A percentile compares a stretch with the other conserved stretches of the same genome.
phyloP scores from a whole-genome alignment of 2,329 filamentous ascomycete species.

The Endoconidiophora laricicola region DNA sequence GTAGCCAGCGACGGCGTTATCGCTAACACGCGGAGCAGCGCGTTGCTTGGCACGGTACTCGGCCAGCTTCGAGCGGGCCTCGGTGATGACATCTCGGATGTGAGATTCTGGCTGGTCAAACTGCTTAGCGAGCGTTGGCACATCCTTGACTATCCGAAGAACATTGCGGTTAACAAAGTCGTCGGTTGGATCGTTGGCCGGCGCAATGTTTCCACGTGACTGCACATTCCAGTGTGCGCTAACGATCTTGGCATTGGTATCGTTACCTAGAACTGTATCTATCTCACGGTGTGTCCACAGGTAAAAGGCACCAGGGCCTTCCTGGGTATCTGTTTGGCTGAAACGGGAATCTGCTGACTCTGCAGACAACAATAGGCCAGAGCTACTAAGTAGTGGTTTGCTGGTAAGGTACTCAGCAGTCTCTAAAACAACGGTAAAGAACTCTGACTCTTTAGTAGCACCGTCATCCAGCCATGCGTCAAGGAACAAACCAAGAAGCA shows the following conservation, averaged over 20 bases:
- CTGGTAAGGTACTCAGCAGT: constrained; percentile 74
- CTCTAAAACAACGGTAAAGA: constrained; percentile 64
- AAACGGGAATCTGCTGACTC: constrained; percentile 81
- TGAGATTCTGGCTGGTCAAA: constrained; percentile 57
- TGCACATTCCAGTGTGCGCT: constrained; percentile 71
- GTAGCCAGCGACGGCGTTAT: constrained; percentile 75
- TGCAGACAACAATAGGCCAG: constrained; percentile 69
- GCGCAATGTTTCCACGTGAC: constrained; percentile 70
- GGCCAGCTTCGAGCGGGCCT: constrained; percentile 50
- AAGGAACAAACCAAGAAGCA: constrained; percentile 67
- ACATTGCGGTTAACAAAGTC: constrained; percentile 94
- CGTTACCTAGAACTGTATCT: constrained; percentile 45
- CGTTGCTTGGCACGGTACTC: constrained; percentile 59
- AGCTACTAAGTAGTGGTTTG: constrained; percentile 45
- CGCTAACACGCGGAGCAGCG: constrained; percentile 61
- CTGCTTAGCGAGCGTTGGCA: constrained; percentile 53
- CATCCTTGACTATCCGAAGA: constrained; percentile 51
- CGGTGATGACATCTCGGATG: constrained; percentile 48
- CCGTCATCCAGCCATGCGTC: constrained; percentile 58
- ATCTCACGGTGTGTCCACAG: constrained; percentile 86
- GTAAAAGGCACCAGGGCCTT: constrained; percentile 84
- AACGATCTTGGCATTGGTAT: constrained; percentile 28
- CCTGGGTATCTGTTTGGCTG: constrained; percentile 47
- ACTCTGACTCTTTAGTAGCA: constrained; percentile 43
- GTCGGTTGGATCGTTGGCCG: constrained; percentile 72